Evolutionary conservation across 140 eudicot genomes (phyloP), one percentile per base, ranked within the genome.

Genomic region (Anethum foeniculum): DNA sequence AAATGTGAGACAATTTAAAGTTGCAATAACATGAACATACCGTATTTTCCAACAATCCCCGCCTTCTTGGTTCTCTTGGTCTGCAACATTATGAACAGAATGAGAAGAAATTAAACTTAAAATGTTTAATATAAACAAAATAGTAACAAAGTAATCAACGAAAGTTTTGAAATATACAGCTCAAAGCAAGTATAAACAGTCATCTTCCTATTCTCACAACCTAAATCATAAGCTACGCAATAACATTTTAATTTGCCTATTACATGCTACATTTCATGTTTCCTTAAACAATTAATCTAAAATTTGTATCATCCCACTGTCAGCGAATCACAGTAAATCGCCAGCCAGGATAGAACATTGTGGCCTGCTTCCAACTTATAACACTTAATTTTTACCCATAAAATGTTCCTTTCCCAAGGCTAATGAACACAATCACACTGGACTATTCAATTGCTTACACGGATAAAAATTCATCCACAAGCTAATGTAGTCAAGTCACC

Each of bases 31-130:
- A 75, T 13, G 21, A 13, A 79, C 82, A 44, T 83, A 92, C 97
- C 97, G n/a, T 92, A 92, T 75, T 92, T 92, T 79, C 96, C 97
- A 5, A 92, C 97, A 27, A 92, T 92, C 47, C 96, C 97, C 54
- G 91, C 97, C 93, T 92, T 92, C 96, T 92, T 92, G 58, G 97
- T 92, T 87, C 97, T 90, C 89, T 92, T 90, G 23, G 96, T 88
- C 97, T 92, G 90, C 64, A 75, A 46, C 4, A 46, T 47, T 4
- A 25, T 46, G 12, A n/a, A 5, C 39, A 46, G 5, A 25, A 75
- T 21, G 39, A 41, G 62, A n/a, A 74, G 25, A 23, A 1, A n/a
- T n/a, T 74, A 41, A 25, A 15, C 30, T 1, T 7, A 6, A 23
- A 4, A 46, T 0, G 16, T 1, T 12, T 5, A 15, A 27, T 3